Percentiles rank a stretch among this genome's conserved stretches.
Conservation (phyloP, 2,329 filamentous ascomycete genomes). For the Botrytis fabae region DNA sequence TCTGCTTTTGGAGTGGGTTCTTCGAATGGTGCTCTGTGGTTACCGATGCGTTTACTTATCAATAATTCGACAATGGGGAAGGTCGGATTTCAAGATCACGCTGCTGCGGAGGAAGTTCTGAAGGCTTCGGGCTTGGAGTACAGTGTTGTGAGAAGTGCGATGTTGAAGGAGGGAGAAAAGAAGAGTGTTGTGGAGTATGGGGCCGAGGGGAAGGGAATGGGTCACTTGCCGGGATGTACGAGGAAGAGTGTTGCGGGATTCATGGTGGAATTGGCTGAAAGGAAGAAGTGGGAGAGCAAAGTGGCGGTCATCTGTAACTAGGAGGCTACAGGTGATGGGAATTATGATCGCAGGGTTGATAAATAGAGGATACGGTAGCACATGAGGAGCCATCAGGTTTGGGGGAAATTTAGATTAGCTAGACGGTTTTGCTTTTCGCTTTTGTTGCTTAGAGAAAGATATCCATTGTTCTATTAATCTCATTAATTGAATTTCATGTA, state of each 20-base stretch:
- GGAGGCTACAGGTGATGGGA: neutral
- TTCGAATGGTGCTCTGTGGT: conserved; percentile 47
- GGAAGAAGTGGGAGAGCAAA: neutral
- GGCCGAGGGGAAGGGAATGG: conserved; percentile 36
- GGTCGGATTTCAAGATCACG: conserved; percentile 50
- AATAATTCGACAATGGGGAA: conserved; percentile 45
- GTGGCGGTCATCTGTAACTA: conserved; percentile 23
- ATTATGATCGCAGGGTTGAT: neutral
- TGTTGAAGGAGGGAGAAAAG: conserved; percentile 28
- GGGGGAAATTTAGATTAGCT: neutral
- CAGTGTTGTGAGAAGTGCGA: conserved; percentile 28
- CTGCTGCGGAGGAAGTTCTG: conserved; percentile 34
- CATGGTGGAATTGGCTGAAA: conserved; percentile 43
- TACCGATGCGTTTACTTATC: conserved; percentile 48
- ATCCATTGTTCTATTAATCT: conserved; percentile 11
- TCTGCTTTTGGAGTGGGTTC: conserved; percentile 51
- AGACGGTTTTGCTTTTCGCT: conserved; percentile 1
- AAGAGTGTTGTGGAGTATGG: conserved; percentile 25
- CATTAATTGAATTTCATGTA: too few species aligned
- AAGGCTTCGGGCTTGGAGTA: conserved; percentile 24
- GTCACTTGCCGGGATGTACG: conserved; percentile 25
- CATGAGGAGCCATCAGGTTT: neutral
- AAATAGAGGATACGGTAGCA: neutral
- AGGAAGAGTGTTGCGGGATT: conserved; percentile 45
- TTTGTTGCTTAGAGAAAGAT: conserved; percentile 8